Conservation (phyloP, 208 protist genomes). For the Angomonas ambiguus region DNA sequence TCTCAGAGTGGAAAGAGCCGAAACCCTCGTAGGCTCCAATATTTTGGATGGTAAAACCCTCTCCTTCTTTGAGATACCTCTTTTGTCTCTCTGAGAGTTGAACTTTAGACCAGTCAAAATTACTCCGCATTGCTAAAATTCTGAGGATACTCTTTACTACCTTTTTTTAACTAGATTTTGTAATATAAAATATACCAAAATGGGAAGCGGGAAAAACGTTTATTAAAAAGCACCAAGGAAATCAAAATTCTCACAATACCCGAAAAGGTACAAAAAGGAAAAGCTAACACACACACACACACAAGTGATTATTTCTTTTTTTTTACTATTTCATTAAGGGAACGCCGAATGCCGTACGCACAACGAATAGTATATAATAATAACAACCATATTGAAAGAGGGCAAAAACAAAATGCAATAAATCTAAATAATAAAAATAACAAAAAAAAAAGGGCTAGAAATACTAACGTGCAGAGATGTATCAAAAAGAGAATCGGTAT, state of each 20-base stretch:
- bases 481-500: too few relatives aligned
- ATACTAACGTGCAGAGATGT: too few relatives aligned
- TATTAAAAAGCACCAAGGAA: background rate
- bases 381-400: background rate
- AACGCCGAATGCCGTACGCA: too few relatives aligned
- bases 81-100: slow-evolving; percentile 21
- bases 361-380: background rate
- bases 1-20: slow-evolving; percentile 90
- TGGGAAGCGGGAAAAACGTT: too few relatives aligned
- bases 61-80: slow-evolving; percentile 22
- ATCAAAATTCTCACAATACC: background rate
- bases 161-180: too few relatives aligned
- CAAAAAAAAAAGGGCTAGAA: slow-evolving; percentile 5
- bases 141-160: too few relatives aligned
- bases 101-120: slow-evolving; percentile 34
- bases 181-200: too few relatives aligned
- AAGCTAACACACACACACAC: background rate
- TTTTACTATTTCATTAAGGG: too few relatives aligned
- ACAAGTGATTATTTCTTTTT: too few relatives aligned
- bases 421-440: background rate
- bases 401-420: too few relatives aligned
- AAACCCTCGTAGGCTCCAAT: slow-evolving; percentile 83
- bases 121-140: slow-evolving; percentile 1
- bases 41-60: slow-evolving; percentile 15
- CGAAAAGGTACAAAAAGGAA: background rate